A percentile compares a stretch with the other conserved stretches of the same genome.
These are phyloP conservation scores for Ceratocystis harringtonii DNA, from an alignment of 2,329 filamentous ascomycete species.

Conservation along the genomic window DNA sequence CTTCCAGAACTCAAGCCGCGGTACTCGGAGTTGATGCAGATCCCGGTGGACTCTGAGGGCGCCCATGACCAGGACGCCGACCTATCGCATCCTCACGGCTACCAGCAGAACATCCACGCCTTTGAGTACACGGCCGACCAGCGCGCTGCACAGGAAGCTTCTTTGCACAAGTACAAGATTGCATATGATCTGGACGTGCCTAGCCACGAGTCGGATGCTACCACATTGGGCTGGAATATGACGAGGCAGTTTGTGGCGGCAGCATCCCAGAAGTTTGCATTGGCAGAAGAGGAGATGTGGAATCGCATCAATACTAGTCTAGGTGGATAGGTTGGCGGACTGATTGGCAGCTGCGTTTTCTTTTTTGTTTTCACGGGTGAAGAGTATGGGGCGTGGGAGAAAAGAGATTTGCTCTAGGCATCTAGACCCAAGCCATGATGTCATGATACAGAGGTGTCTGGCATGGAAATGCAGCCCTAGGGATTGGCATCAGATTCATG, in stretches of 20 bases:
- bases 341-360: background rate
- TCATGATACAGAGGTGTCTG: background rate
- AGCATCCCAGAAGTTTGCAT: slow-evolving; percentile 42
- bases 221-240: slow-evolving; percentile 33
- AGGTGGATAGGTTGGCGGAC: background rate
- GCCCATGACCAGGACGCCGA: slow-evolving; percentile 29
- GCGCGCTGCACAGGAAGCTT: slow-evolving; percentile 27
- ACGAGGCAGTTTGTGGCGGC: slow-evolving; percentile 33
- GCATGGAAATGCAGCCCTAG: background rate
- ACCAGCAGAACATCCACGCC: slow-evolving; percentile 40
- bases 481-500: background rate
- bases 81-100: slow-evolving; percentile 37
- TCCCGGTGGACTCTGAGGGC: background rate
- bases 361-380: too few relatives aligned
- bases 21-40: background rate
- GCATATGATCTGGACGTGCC: slow-evolving; percentile 21
- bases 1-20: background rate
- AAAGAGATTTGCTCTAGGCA: background rate
- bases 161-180: slow-evolving; percentile 21
- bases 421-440: background rate
- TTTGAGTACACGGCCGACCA: slow-evolving; percentile 37
- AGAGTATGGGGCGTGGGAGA: background rate
- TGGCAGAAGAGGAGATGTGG: slow-evolving; percentile 48
- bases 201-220: slow-evolving; percentile 36
- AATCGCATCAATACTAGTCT: slow-evolving; percentile 21